phyloP scores from a whole-genome alignment of 495 filamentous ascomycete genomes.

The Penicillium antarcticum region DNA sequence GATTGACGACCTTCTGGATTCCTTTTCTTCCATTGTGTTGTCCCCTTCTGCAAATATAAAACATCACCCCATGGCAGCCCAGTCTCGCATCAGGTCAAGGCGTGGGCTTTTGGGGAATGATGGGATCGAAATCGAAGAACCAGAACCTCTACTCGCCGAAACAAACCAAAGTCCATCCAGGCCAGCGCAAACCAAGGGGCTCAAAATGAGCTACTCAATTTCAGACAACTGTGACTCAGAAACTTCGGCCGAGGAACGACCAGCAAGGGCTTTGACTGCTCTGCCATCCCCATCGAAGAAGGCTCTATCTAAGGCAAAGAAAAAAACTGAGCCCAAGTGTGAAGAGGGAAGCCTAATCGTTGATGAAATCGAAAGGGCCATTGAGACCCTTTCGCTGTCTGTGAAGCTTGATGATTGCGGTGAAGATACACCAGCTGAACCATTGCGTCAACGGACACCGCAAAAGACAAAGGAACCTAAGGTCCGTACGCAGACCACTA shows the following conservation, averaged over 20 bases:
- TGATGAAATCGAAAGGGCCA: conserved; percentile 18
- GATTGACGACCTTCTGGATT: conserved; percentile 27
- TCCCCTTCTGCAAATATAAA: conserved; percentile 23
- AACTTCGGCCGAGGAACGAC: neutral
- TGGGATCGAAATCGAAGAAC: conserved; percentile 14
- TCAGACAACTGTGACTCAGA: neutral
- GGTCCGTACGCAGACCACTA: neutral
- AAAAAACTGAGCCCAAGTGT: neutral
- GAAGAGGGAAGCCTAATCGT: neutral
- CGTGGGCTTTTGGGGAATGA: conserved; percentile 6
- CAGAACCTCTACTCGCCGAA: conserved; percentile 7
- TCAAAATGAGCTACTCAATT: conserved; percentile 22
- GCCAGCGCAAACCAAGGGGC: neutral
- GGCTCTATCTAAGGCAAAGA: neutral
- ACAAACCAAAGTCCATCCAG: conserved; percentile 1
- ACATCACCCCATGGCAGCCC: conserved; percentile 17
- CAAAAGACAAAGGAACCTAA: neutral
- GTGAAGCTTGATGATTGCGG: neutral
- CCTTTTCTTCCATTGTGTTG: conserved; percentile 25
- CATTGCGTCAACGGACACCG: neutral
- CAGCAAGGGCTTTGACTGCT: neutral
- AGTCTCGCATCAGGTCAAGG: conserved; percentile 5
- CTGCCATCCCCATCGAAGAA: conserved; percentile 3
- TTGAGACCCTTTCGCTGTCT: conserved; percentile 17
- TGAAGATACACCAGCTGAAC: neutral